phyloP scores from a whole-genome alignment of 768 basidiomycete species.

The Lentinula sp. region DNA sequence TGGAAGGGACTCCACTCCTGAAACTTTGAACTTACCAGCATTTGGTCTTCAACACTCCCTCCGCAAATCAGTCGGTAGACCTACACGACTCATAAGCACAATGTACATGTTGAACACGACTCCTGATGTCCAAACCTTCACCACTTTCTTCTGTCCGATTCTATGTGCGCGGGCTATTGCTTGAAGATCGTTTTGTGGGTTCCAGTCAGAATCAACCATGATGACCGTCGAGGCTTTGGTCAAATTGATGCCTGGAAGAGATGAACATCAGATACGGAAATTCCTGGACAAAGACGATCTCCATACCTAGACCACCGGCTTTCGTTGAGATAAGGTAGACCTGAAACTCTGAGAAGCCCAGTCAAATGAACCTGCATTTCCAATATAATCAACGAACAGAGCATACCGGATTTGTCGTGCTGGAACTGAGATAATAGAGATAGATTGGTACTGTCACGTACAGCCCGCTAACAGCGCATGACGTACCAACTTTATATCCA shows the following conservation, averaged over 20 bases:
- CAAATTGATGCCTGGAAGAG: slow-evolving; percentile 64
- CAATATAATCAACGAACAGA: background rate
- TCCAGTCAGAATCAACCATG: slow-evolving; percentile 72
- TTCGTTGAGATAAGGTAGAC: slow-evolving; percentile 68
- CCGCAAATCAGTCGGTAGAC: slow-evolving; percentile 67
- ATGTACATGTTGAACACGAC: background rate
- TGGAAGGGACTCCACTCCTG: background rate
- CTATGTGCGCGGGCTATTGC: slow-evolving; percentile 84
- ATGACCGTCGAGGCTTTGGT: slow-evolving; percentile 78
- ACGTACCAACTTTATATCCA: slow-evolving; percentile 53
- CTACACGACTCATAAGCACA: slow-evolving; percentile 17
- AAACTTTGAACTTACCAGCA: slow-evolving; percentile 28
- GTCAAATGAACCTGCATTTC: background rate
- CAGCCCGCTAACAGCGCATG: background rate
- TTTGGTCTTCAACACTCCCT: slow-evolving; percentile 72
- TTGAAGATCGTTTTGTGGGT: slow-evolving; percentile 76
- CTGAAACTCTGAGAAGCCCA: slow-evolving; percentile 39
- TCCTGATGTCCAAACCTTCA: slow-evolving; percentile 37
- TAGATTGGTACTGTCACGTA: background rate
- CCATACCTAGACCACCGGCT: slow-evolving; percentile 62
- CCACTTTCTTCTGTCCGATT: slow-evolving; percentile 69
- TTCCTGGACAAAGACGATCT: background rate
- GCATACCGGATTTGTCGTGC: slow-evolving; percentile 48
- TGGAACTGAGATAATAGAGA: slow-evolving; percentile 37
- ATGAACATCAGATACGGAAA: slow-evolving; percentile 1